Base-by-base conservation (phyloP, 176 grass and related monocot species). In the Carex kokanica region DNA sequence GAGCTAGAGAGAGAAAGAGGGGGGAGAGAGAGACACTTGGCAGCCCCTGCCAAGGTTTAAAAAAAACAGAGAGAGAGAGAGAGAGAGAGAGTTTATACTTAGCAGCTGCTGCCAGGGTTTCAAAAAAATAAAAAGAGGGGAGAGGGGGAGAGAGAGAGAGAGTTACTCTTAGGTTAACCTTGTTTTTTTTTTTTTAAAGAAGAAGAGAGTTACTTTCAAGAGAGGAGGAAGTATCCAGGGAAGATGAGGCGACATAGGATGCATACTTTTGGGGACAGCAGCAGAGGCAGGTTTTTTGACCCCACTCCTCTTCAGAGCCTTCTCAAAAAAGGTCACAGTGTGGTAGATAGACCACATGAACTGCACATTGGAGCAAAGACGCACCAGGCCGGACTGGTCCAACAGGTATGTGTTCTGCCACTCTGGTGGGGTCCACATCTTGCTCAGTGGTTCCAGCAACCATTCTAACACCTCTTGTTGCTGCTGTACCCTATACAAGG, bases 281-380 rank as follows among this genome's bases (percentile, higher is more conserved):
- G 87, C 69, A 60, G 84, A 16, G 72, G 74, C 66, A 91, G 89
- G 71, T 84, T 93, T 98, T 82, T 90, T 98, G 27, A 52, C 80
- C 86, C 95, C 95, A 53, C 92, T 91, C 80, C 95, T 90, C 89
- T 98, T 98, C 11, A 98, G 89, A 71, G 95, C 91, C 84, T 90
- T 98, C 72, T 98, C 95, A 87, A 98, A 98, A 78, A 95, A 95
- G 40, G 92, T 98, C 58, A 98, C 89, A 2, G 86, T 91, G 82
- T 98, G 95, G 62, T 85, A 98, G 86, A 98, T 90, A 74, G 92
- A 98, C 95, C 95, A 98, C 92, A 98, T 98, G 87, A 98, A 86
- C 90, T 95, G 88, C 15, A 24, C 29, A 3, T 81, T 89, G 41
- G 91, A 75, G 65, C 90, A 95, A 74, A 98, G 83, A 61, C 78